A percentile compares a stretch with the other conserved stretches of the same genome.
Conservation (phyloP, 129 eudicot genomes). For the Tagetes patula region DNA sequence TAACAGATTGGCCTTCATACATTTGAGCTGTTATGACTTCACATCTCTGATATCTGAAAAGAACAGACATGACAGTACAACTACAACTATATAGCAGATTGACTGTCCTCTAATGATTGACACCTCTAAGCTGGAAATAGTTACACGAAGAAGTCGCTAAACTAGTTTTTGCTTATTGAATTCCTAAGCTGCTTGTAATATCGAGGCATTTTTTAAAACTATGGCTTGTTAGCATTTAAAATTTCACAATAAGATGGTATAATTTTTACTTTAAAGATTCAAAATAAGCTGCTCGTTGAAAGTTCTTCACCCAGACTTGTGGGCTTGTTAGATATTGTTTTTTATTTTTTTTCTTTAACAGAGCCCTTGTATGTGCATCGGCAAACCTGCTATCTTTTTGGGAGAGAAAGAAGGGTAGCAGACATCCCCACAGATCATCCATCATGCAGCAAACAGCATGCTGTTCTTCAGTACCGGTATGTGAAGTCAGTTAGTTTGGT, state of each 20-base stretch:
- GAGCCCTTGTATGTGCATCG: slow-evolving; percentile 98
- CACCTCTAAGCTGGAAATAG: not conserved
- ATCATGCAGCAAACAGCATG: slow-evolving; percentile 98
- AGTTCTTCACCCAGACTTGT: slow-evolving; percentile 6
- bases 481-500: not conserved
- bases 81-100: not conserved
- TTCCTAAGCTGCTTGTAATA: too few relatives aligned
- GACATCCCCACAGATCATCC: slow-evolving; percentile 98
- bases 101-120: not conserved
- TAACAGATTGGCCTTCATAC: not conserved
- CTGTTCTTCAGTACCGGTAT: slow-evolving; percentile 92
- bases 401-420: slow-evolving; percentile 96
- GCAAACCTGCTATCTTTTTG: slow-evolving; percentile 90
- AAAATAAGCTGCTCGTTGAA: not conserved
- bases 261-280: too few relatives aligned
- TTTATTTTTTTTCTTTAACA: slow-evolving; percentile 28
- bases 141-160: too few relatives aligned
- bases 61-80: not conserved
- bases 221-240: not conserved
- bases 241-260: not conserved
- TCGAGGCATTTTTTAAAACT: too few relatives aligned
- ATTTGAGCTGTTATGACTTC: not conserved
- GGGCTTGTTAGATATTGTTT: slow-evolving; percentile 14
- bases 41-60: not conserved
- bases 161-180: too few relatives aligned